phyloP scores from a whole-genome alignment of 805 yeast species.

The Schwanniomyces yamadae region DNA sequence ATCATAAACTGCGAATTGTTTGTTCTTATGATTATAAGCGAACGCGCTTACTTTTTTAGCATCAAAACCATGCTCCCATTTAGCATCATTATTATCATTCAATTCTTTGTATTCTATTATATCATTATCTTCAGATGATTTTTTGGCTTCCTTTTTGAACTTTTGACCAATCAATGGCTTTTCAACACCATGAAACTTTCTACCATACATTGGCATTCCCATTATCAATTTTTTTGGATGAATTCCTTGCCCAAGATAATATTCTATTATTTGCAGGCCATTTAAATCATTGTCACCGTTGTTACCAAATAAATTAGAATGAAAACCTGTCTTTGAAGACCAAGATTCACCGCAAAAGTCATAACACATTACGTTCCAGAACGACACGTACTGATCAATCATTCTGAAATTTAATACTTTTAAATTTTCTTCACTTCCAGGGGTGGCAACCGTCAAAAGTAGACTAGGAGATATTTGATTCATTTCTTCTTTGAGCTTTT shows the following conservation, averaged over 20 bases:
- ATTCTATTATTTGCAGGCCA: conserved; percentile 48
- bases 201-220: conserved; percentile 90
- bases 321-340: conserved; percentile 62
- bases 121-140: not conserved
- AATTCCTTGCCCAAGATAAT: conserved; percentile 45
- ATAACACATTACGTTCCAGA: conserved; percentile 90
- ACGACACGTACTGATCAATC: conserved; percentile 59
- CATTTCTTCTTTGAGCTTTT: conserved; percentile 37
- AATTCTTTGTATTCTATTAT: conserved; percentile 17
- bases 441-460: conserved; percentile 71
- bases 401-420: conserved; percentile 42
- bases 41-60: conserved; percentile 47
- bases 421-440: conserved; percentile 56
- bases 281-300: conserved; percentile 42
- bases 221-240: conserved; percentile 54
- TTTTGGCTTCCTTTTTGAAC: conserved; percentile 35
- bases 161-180: conserved; percentile 40
- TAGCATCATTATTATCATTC: conserved; percentile 1
- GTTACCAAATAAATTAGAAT: conserved; percentile 59
- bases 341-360: conserved; percentile 77
- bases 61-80: conserved; percentile 45
- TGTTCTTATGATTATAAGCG: conserved; percentile 40
- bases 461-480: conserved; percentile 29
- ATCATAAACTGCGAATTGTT: conserved; percentile 63
- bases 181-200: conserved; percentile 30